Base-by-base conservation (phyloP, 139 green algal species). In the Chlamydomonas schloesseri region DNA sequence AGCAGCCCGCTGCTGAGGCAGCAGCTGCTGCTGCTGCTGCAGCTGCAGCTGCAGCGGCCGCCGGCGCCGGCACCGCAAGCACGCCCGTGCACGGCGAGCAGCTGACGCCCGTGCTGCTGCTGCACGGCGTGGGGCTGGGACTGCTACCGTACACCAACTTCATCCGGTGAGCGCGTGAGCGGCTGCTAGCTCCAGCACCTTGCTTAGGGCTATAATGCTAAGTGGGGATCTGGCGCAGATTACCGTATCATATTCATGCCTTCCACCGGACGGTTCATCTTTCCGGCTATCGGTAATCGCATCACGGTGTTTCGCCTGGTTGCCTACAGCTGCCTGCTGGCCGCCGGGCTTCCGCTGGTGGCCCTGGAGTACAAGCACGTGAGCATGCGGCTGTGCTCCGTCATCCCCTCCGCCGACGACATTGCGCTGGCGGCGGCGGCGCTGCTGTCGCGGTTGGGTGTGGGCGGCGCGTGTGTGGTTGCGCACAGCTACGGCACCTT, bases 401-500 rank as follows among this genome's bases (percentile, higher is more conserved):
- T 70, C 57, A 76, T 92, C 0, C 88, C 88, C 72, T 75, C 80
- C 21, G 81, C 85, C 5, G 77, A 84, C 46, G 24, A 67, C 24
- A n/a, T 67, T 11, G 89, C 86, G 29, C 34, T 9, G 14, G 65
- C 33, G 24, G 75, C 82, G 21, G 81, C 83, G 78, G 42, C 2
- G 36, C 58, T 75, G 0, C 68, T 87, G 71, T 70, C 79, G 33
- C 28, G 55, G 9, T 69, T 80, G 69, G 81, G 81, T 9, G 31
- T 87, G 34, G 53, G 17, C 2, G 18, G 86, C 75, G 74, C 58
- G 18, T 82, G 75, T 31, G 78, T 93, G 62, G 82, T 93, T 42
- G 84, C 83, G 3, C 90, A 93, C 80, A 86, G 47, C 46, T 95
- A 94, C 73, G 92, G 92, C 79, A 95, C 92, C 6, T 93, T 95